Percentiles rank a stretch among this genome's conserved stretches.
phyloP scores from a whole-genome alignment of 805 yeast genomes.

The Groenewaldozyma salmanticensis region DNA sequence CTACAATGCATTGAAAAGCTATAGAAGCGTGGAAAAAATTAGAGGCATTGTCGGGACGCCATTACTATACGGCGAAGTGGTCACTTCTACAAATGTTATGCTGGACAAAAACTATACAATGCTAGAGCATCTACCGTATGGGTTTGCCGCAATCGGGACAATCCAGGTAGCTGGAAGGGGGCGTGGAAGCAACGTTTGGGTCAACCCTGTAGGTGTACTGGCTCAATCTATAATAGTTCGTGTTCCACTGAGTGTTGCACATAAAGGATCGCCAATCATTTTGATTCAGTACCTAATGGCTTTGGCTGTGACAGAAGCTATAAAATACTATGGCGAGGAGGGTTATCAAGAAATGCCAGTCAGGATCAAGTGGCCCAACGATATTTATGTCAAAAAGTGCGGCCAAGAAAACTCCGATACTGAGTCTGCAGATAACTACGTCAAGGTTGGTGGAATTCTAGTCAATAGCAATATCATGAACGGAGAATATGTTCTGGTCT shows the following conservation, averaged over 20 bases:
- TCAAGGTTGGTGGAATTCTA: slow-evolving; percentile 74
- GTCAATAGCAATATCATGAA: slow-evolving; percentile 67
- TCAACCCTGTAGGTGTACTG: slow-evolving; percentile 85
- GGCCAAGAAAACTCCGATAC: slow-evolving; percentile 16
- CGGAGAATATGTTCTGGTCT: slow-evolving; percentile 52
- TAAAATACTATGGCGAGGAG: slow-evolving; percentile 45
- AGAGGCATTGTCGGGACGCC: slow-evolving; percentile 43
- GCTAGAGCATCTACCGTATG: slow-evolving; percentile 55
- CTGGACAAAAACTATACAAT: slow-evolving; percentile 62
- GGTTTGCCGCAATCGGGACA: slow-evolving; percentile 59
- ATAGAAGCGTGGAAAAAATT: slow-evolving; percentile 20
- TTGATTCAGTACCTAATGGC: slow-evolving; percentile 81
- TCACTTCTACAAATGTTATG: slow-evolving; percentile 76
- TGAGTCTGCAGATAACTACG: slow-evolving; percentile 31
- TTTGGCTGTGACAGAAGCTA: slow-evolving; percentile 73
- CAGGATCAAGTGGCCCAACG: slow-evolving; percentile 94
- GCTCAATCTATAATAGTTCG: slow-evolving; percentile 68
- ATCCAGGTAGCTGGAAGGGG: slow-evolving; percentile 89
- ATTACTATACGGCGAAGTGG: slow-evolving; percentile 74
- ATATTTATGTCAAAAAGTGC: slow-evolving; percentile 67
- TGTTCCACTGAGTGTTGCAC: slow-evolving; percentile 35
- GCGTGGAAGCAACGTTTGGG: slow-evolving; percentile 91
- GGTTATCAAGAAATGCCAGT: slow-evolving; percentile 73
- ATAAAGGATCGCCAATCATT: slow-evolving; percentile 44
- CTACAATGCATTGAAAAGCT: slow-evolving; percentile 34